phyloP scores from a whole-genome alignment of 495 filamentous ascomycete species.

The Zalerion maritima region DNA sequence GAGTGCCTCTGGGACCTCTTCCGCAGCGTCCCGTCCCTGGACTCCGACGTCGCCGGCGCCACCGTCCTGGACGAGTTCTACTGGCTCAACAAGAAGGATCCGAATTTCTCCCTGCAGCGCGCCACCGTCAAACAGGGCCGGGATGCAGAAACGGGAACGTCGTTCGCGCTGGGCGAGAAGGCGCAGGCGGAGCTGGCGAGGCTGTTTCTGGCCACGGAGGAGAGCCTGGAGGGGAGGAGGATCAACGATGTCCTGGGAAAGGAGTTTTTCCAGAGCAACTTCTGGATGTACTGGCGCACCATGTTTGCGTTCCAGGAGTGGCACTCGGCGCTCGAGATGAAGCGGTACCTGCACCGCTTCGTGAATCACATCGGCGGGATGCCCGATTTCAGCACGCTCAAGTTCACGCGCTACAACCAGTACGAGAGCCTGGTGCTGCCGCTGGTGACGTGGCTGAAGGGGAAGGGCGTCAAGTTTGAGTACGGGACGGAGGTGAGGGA shows the following conservation, averaged over 20 bases:
- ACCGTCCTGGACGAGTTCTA: constrained; percentile 10
- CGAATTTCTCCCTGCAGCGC: constrained; percentile 6
- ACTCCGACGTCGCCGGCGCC: too few species aligned
- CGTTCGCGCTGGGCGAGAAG: constrained; percentile 11
- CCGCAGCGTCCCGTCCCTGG: too few species aligned
- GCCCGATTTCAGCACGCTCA: constrained; percentile 13
- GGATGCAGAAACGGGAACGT: constrained; percentile 5
- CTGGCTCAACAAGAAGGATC: constrained; percentile 9
- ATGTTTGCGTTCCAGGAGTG: constrained; percentile 30
- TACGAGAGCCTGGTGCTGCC: constrained; percentile 27
- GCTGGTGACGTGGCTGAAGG: constrained; percentile 21
- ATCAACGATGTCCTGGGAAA: constrained; percentile 22
- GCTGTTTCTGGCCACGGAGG: constrained; percentile 18
- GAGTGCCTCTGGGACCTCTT: too few species aligned
- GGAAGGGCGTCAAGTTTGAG: constrained; percentile 27
- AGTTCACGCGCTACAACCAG: constrained; percentile 22
- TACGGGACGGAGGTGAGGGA: too few species aligned
- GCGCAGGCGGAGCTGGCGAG: constrained; percentile 20
- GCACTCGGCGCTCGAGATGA: constrained; percentile 23
- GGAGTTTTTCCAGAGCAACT: constrained; percentile 25
- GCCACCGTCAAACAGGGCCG: constrained; percentile 5
- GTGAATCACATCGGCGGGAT: constrained; percentile 15
- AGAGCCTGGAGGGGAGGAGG: constrained; percentile 16
- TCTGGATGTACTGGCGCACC: constrained; percentile 24
- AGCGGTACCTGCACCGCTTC: constrained; percentile 14